A percentile compares a stretch with the other conserved stretches of the same genome.
These are phyloP conservation scores for Adansonia digitata DNA, from an alignment of 345 rosid genomes.

Conservation along the genomic window DNA sequence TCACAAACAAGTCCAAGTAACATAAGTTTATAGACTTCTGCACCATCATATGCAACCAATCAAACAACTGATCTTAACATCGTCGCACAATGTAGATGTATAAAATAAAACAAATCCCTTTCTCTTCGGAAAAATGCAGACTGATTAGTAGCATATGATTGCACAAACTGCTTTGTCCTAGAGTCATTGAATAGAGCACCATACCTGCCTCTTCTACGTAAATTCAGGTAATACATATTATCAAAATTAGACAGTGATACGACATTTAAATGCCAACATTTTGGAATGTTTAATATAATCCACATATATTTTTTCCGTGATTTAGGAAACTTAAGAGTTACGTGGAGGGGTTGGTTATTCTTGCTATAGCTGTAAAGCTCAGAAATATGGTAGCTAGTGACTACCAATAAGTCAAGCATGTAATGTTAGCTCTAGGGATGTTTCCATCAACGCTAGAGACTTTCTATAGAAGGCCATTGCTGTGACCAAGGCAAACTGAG, in stretches of 20 bases:
- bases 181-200: constrained; percentile 41
- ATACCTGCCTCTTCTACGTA: constrained; percentile 62
- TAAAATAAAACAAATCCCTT: background rate
- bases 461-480: constrained; percentile 44
- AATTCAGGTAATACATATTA: constrained; percentile 59
- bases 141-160: constrained; percentile 54
- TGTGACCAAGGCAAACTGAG: constrained; percentile 55
- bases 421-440: constrained; percentile 53
- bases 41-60: background rate
- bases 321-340: constrained; percentile 32
- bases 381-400: constrained; percentile 54
- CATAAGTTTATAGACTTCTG: background rate
- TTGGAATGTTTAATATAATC: constrained; percentile 45
- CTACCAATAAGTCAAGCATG: constrained; percentile 39
- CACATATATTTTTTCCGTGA: constrained; percentile 50
- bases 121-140: constrained; percentile 34
- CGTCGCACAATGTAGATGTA: background rate
- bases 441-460: constrained; percentile 40
- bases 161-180: constrained; percentile 52
- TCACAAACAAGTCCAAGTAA: too few relatives aligned
- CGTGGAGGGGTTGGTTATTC: constrained; percentile 41
- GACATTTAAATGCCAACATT: constrained; percentile 63
- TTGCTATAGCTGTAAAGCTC: constrained; percentile 10
- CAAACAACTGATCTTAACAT: background rate
- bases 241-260: constrained; percentile 74